phyloP scores from a whole-genome alignment of 2,329 filamentous ascomycete genomes.

The Fusarium sp. region DNA sequence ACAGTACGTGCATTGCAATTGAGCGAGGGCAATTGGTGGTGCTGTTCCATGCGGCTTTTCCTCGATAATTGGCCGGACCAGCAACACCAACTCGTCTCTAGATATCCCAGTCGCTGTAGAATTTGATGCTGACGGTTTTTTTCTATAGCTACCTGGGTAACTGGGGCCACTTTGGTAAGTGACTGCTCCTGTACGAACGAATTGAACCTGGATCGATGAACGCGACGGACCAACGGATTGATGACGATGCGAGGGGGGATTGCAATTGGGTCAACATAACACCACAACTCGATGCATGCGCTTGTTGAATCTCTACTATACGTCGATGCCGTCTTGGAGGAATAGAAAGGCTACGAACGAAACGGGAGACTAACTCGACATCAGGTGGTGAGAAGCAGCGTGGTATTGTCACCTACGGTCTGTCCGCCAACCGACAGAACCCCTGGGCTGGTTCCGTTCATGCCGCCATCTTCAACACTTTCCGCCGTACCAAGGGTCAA shows the following conservation, averaged over 20 bases:
- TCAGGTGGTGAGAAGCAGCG: conserved; percentile 71
- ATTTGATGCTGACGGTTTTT: conserved; percentile 45
- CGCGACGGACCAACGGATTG: conserved; percentile 45
- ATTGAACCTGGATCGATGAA: conserved; percentile 30
- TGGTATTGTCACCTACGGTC: conserved; percentile 77
- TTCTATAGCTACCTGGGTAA: conserved; percentile 74
- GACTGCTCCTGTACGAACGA: conserved; percentile 40
- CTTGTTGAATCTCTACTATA: not conserved
- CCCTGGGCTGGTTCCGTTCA: conserved; percentile 82
- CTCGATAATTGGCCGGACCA: conserved; percentile 24
- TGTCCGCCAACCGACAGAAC: conserved; percentile 90
- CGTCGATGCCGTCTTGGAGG: conserved; percentile 3
- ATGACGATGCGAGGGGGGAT: conserved; percentile 25
- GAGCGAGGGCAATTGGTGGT: conserved; percentile 38
- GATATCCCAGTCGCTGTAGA: conserved; percentile 22
- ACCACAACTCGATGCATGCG: conserved; percentile 5
- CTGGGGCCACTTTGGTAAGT: conserved; percentile 83
- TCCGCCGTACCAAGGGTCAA: conserved; percentile 86
- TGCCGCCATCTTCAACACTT: conserved; percentile 95
- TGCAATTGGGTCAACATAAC: conserved; percentile 35
- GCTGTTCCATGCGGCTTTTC: conserved; percentile 53
- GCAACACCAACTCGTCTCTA: conserved; percentile 27
- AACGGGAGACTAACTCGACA: conserved; percentile 42
- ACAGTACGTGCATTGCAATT: conserved; percentile 52
- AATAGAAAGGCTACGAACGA: not conserved